Conservation (phyloP, 192 early-diverging fungal species). For the Chytriomyces sp. region DNA sequence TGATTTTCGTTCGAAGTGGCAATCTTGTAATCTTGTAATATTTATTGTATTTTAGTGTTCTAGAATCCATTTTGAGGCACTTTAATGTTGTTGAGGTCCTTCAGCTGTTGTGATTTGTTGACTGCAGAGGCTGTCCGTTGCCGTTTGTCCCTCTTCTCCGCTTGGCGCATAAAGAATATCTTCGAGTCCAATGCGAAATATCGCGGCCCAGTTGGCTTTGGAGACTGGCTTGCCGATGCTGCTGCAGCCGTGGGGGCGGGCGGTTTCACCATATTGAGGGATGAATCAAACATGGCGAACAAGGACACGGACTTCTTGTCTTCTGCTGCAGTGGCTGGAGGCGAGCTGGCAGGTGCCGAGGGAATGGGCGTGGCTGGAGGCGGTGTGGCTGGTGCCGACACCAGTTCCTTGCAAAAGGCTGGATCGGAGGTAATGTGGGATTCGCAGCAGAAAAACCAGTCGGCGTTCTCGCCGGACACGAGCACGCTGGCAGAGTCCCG, state of each 20-base stretch:
- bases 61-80: background rate
- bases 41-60: background rate
- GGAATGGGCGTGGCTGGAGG: background rate
- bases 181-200: background rate
- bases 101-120: background rate
- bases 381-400: background rate
- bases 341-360: background rate
- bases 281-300: slow-evolving; percentile 1
- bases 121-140: background rate
- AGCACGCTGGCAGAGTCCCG: slow-evolving; percentile 11
- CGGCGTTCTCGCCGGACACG: slow-evolving; percentile 19
- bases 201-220: background rate
- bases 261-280: slow-evolving; percentile 12
- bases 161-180: slow-evolving; percentile 3
- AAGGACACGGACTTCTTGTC: slow-evolving; percentile 3
- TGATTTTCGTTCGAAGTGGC: background rate
- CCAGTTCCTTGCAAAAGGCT: slow-evolving; percentile 4
- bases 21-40: background rate
- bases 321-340: background rate
- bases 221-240: too few species aligned
- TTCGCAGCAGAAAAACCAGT: slow-evolving; percentile 32
- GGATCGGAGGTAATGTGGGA: slow-evolving; percentile 23
- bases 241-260: too few species aligned
- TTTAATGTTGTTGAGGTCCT: background rate
- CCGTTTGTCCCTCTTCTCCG: background rate